Percentiles rank a stretch among this genome's conserved stretches.
Evolutionary conservation across 176 grass and related monocot species (phyloP).

Genomic region (Aegilops speltoides): DNA sequence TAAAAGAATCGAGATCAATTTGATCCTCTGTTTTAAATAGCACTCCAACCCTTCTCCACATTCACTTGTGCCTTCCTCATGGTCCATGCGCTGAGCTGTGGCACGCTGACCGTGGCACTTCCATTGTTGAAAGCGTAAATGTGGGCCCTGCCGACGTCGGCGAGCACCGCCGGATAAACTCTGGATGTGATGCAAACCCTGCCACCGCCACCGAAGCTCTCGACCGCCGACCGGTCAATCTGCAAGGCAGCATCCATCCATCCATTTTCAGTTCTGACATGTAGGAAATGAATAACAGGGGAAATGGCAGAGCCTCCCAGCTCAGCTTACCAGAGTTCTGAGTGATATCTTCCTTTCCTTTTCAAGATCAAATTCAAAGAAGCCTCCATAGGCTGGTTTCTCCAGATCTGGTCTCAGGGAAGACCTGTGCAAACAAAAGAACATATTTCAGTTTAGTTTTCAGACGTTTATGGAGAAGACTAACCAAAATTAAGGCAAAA

Average conservation of each 20-base stretch:
- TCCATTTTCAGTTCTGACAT: not conserved
- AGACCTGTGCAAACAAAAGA: conserved; percentile 33
- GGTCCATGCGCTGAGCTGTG: not conserved
- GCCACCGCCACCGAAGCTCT: not conserved
- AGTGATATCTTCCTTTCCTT: conserved; percentile 59
- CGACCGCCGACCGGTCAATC: conserved; percentile 46
- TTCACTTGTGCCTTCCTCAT: not conserved
- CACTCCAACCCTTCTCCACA: conserved; percentile 6
- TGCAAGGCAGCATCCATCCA: conserved; percentile 15
- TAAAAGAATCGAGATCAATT: not conserved
- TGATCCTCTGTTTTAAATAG: not conserved
- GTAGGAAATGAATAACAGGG: not conserved
- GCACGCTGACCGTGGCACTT: not conserved
- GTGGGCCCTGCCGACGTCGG: not conserved
- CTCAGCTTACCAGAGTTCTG: conserved; percentile 64
- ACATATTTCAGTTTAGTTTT: not conserved
- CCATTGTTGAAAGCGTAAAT: conserved; percentile 76
- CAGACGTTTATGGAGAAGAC: not conserved
- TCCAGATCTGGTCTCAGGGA: conserved; percentile 60
- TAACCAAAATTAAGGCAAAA: too few relatives aligned
- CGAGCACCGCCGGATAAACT: conserved; percentile 46
- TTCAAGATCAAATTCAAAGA: conserved; percentile 26
- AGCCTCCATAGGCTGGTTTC: conserved; percentile 68
- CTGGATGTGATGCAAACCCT: conserved; percentile 64
- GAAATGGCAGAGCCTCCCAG: not conserved